Evolutionary conservation across 805 yeast genomes (phyloP).

Genomic region (Starmerella floricola): DNA sequence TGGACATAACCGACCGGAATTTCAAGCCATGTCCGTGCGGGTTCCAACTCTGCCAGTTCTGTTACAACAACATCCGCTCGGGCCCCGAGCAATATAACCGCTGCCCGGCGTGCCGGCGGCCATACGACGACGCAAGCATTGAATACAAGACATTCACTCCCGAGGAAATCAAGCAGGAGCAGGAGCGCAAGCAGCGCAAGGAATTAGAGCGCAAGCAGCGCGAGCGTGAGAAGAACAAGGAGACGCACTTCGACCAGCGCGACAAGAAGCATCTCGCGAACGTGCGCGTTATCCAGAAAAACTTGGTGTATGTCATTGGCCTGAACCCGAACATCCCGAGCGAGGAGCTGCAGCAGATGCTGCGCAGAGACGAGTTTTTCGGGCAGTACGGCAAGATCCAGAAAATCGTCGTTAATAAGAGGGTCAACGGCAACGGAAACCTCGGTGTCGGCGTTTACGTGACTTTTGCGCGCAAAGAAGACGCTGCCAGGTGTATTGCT

Average conservation of each 20-base stretch:
- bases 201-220: conserved; percentile 63
- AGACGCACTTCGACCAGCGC: conserved; percentile 34
- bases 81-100: conserved; percentile 91
- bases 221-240: conserved; percentile 89
- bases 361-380: conserved; percentile 83
- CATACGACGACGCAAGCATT: conserved; percentile 84
- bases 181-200: conserved; percentile 62
- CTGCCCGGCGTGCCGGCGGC: conserved; percentile 95
- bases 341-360: conserved; percentile 69
- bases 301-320: conserved; percentile 91
- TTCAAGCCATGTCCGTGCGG: conserved; percentile 99
- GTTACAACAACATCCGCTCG: conserved; percentile 90
- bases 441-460: conserved; percentile 92
- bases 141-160: conserved; percentile 73
- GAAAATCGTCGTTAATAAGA: conserved; percentile 78
- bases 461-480: conserved; percentile 85
- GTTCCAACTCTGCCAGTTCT: conserved; percentile 94
- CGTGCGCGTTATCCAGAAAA: conserved; percentile 96
- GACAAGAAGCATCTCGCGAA: conserved; percentile 81
- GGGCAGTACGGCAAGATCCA: conserved; percentile 97
- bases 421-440: conserved; percentile 47
- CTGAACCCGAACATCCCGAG: conserved; percentile 75
- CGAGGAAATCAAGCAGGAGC: conserved; percentile 79
- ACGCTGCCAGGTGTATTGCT: conserved; percentile 83
- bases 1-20: conserved; percentile 91